Base-by-base conservation (phyloP, 805 yeast species). In the Yarrowia sp. region DNA sequence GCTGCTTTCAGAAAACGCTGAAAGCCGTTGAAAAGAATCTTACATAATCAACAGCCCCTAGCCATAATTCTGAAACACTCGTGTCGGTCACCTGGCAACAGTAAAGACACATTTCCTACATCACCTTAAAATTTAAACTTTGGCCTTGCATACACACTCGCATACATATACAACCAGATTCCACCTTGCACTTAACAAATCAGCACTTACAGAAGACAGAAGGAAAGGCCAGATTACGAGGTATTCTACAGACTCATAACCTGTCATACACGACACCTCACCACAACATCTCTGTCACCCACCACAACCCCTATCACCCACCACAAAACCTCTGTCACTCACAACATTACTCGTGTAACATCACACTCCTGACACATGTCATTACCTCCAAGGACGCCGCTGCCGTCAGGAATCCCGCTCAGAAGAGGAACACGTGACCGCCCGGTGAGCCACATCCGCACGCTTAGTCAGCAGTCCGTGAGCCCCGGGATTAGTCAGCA, bases 311-410 rank as follows among this genome's bases (percentile, higher is more conserved):
- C 17, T 4, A 7, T 17, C 30, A 19, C 12, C 33, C 15, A 9
- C 30, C 3, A 20, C 33, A 20, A 4, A 3, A 7, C 49, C 47
- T 19, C n/a, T 20, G n/a, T 19, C 34, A 20, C 50, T 34, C 34
- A 20, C 47, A 17, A 17, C 20, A n/a, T 40, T 24, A 24, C 6
- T 2, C 3, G 3, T 24, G 30, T 24, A 1, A 24, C 30, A 4
- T 24, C 30, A 24, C 30, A 24, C 3, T 15, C 3, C 40, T 36
- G 43, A 52, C 43, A 19, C 58, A 52, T 52, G 58, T 52, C 58
- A 38, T 19, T 38, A n/a, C 56, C 40, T 52, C 43, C 58, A 52
- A 36, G 58, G 58, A 52, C 58, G 5, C 58, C 43, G 14, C 58
- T 52, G 43, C 58, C 58, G 30, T 52, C 58, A 7, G 58, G 58